Percentiles rank a stretch among this genome's conserved stretches.
Conservation (phyloP, 2,329 filamentous ascomycete species). For the Pyricularia pennisetigena region DNA sequence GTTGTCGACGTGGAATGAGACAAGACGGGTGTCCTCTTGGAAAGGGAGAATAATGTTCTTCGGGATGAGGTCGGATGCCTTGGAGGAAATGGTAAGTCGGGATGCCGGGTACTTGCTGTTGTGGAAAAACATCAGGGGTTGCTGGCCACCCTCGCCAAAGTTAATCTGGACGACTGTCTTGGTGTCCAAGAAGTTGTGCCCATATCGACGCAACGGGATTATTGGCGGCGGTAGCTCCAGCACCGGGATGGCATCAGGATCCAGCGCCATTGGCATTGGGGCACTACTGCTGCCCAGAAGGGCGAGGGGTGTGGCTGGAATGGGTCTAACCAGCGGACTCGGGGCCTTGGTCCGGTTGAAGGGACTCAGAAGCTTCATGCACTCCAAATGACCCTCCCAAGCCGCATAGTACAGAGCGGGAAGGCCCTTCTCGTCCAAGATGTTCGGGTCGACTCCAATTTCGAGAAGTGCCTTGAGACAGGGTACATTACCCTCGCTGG, state of each 20-base stretch:
- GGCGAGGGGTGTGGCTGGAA: conserved; percentile 12
- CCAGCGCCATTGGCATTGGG: conserved; percentile 55
- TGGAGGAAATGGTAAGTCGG: conserved; percentile 90
- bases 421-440: conserved; percentile 83
- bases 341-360: conserved; percentile 30
- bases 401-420: conserved; percentile 97
- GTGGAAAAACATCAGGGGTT: conserved; percentile 88
- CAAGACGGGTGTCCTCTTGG: conserved; percentile 86
- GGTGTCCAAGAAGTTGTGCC: conserved; percentile 96
- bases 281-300: conserved; percentile 34
- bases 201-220: conserved; percentile 87
- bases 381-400: conserved; percentile 93
- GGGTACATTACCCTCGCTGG: conserved; percentile 87
- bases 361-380: conserved; percentile 77
- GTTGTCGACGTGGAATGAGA: conserved; percentile 94
- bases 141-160: conserved; percentile 68
- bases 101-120: conserved; percentile 94
- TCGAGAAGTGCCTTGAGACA: conserved; percentile 76
- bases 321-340: conserved; percentile 31
- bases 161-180: conserved; percentile 93
- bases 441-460: conserved; percentile 66
- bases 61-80: conserved; percentile 89
- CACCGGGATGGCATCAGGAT: conserved; percentile 82
- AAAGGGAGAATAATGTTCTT: conserved; percentile 93
- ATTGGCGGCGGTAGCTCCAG: conserved; percentile 91